phyloP scores from a whole-genome alignment of 305 asterid species.

The Fraxinus angustifolia region DNA sequence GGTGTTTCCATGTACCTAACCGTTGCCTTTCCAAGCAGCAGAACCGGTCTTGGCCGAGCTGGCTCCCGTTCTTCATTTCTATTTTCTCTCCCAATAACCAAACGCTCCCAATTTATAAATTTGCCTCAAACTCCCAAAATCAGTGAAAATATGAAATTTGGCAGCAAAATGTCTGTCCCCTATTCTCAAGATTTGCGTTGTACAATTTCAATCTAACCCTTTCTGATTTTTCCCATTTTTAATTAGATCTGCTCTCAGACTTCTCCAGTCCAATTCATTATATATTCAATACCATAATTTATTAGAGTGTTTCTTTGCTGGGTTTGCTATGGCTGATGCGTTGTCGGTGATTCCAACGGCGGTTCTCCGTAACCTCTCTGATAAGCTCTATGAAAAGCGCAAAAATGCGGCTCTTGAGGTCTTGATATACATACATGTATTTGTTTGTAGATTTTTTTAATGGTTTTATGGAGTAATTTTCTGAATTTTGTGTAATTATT shows the following conservation, averaged over 20 bases:
- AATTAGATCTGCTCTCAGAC: slow-evolving; percentile 42
- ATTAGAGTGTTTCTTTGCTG: slow-evolving; percentile 14
- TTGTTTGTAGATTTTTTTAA: slow-evolving; percentile 5
- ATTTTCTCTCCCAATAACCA: not conserved
- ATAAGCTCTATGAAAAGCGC: slow-evolving; percentile 95
- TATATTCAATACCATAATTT: not conserved
- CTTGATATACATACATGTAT: slow-evolving; percentile 3
- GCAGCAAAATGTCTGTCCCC: not conserved
- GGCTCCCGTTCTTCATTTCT: too few relatives aligned
- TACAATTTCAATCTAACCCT: not conserved
- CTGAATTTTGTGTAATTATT: not conserved
- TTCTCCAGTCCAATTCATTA: slow-evolving; percentile 15
- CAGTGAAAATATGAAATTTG: not conserved
- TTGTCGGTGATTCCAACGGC: slow-evolving; percentile 74
- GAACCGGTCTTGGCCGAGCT: too few relatives aligned
- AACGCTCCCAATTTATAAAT: not conserved
- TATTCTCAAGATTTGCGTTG: not conserved
- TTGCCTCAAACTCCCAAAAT: not conserved
- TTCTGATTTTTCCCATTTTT: slow-evolving; percentile 23
- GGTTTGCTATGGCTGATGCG: slow-evolving; percentile 70
- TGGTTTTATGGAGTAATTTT: not conserved
- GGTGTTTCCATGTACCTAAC: too few relatives aligned
- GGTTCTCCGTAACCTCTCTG: slow-evolving; percentile 88
- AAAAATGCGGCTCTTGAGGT: slow-evolving; percentile 99
- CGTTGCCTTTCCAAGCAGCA: too few relatives aligned